Conservation (phyloP, 805 yeast species). For the Clavispora carvajalis region DNA sequence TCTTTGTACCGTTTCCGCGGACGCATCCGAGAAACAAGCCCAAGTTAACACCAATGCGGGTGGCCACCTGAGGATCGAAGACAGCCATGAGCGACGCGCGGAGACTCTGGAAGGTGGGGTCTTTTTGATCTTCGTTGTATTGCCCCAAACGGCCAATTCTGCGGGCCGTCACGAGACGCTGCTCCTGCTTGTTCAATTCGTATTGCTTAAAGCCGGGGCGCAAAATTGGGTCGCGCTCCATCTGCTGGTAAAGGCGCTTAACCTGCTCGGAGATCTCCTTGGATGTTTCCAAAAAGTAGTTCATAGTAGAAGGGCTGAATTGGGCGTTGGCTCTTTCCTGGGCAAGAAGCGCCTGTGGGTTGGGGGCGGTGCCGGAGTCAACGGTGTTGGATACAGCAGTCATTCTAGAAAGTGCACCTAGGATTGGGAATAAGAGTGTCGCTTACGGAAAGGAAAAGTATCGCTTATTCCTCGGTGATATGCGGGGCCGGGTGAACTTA, state of each 20-base stretch:
- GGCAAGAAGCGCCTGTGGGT: slow-evolving; percentile 17
- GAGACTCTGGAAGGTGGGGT: slow-evolving; percentile 4
- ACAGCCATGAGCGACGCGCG: slow-evolving; percentile 10
- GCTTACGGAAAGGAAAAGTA: too few relatives aligned
- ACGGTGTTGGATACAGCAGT: slow-evolving; percentile 9
- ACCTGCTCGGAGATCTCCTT: slow-evolving; percentile 15
- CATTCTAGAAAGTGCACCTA: too few relatives aligned
- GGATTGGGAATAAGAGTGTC: background rate
- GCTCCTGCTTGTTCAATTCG: slow-evolving; percentile 16
- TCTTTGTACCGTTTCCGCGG: slow-evolving; percentile 18
- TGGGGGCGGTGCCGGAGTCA: slow-evolving; percentile 17
- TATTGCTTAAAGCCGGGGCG: slow-evolving; percentile 12
- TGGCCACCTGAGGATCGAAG: slow-evolving; percentile 16
- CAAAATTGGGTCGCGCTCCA: slow-evolving; percentile 17
- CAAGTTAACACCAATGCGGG: slow-evolving; percentile 17
- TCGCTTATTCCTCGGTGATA: too few relatives aligned
- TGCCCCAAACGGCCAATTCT: slow-evolving; percentile 16
- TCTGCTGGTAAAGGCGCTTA: slow-evolving; percentile 11
- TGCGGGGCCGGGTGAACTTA: background rate
- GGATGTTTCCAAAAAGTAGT: slow-evolving; percentile 21
- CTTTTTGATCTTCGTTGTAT: slow-evolving; percentile 13
- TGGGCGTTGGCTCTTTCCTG: slow-evolving; percentile 16
- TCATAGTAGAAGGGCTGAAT: slow-evolving; percentile 20
- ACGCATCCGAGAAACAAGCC: slow-evolving; percentile 17
- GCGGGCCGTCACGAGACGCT: slow-evolving; percentile 14